phyloP scores from a whole-genome alignment of 108 stramenopile species.

The Stephanodiscus triporus region DNA sequence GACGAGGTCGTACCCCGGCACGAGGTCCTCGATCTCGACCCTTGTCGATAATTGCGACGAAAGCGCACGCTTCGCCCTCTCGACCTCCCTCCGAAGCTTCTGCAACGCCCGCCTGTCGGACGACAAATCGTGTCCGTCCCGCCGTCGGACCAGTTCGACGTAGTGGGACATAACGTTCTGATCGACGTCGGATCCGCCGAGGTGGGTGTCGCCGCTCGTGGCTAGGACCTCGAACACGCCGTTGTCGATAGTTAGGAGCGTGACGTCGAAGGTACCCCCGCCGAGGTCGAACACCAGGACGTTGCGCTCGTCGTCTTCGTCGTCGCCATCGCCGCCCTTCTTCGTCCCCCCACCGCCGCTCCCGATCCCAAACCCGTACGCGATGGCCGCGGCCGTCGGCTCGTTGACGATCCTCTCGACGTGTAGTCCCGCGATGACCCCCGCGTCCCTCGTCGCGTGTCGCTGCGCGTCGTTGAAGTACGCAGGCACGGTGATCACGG shows the following conservation, averaged over 20 bases:
- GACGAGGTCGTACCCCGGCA: constrained; percentile 82
- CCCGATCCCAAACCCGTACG: constrained; percentile 92
- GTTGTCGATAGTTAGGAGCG: constrained; percentile 93
- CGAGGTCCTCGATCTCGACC: constrained; percentile 86
- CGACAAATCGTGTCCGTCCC: constrained; percentile 65
- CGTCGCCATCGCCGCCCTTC: constrained; percentile 6
- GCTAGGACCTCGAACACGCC: constrained; percentile 92
- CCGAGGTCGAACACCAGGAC: constrained; percentile 98
- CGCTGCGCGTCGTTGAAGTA: constrained; percentile 99
- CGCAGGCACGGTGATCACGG: constrained; percentile 97
- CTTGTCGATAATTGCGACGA: constrained; percentile 80
- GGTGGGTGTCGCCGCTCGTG: constrained; percentile 90
- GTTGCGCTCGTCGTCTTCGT: constrained; percentile 85
- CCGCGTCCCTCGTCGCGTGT: constrained; percentile 97
- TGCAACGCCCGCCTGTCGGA: constrained; percentile 78
- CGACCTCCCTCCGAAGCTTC: constrained; percentile 87
- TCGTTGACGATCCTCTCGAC: constrained; percentile 98
- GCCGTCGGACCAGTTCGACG: constrained; percentile 72
- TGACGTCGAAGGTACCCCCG: constrained; percentile 98
- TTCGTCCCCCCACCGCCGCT: not conserved
- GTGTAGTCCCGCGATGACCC: constrained; percentile 91
- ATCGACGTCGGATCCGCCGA: constrained; percentile 93
- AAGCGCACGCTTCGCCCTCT: constrained; percentile 90
- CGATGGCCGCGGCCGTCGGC: constrained; percentile 97
- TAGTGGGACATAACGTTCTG: constrained; percentile 91